phyloP scores from a whole-genome alignment of 2,329 filamentous ascomycete genomes.

The Sporothrix brasiliensis region DNA sequence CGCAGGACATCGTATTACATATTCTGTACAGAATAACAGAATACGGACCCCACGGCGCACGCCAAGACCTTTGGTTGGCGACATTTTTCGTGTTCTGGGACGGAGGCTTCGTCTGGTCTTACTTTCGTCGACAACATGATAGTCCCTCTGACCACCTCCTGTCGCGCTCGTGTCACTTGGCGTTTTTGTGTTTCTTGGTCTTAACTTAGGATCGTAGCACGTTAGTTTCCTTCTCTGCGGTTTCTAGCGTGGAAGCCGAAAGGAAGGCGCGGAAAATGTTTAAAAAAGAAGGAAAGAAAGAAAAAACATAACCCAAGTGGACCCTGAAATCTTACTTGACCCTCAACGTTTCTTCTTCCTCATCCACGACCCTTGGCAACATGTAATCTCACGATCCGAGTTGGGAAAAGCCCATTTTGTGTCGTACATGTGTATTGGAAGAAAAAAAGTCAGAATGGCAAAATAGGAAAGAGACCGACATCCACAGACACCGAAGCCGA shows the following conservation, averaged over 20 bases:
- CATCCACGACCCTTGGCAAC: not conserved
- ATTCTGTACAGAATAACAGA: not conserved
- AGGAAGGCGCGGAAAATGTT: not conserved
- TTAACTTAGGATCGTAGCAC: conserved; percentile 7
- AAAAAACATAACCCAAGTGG: not conserved
- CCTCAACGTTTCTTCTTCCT: not conserved
- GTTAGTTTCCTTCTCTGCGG: conserved; percentile 31
- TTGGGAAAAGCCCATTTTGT: not conserved
- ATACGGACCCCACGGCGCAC: not conserved
- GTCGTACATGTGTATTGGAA: not conserved
- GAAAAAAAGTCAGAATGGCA: not conserved
- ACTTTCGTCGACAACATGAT: not conserved
- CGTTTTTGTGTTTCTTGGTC: not conserved
- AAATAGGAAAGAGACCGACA: conserved; percentile 12
- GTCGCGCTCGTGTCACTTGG: conserved; percentile 6
- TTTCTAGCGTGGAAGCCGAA: conserved; percentile 32
- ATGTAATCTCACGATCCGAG: conserved; percentile 9
- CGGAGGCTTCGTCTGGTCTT: not conserved
- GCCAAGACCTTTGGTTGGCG: conserved; percentile 8
- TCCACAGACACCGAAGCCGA: not conserved
- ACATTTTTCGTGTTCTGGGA: conserved; percentile 3
- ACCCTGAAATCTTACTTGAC: not conserved
- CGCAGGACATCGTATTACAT: not conserved
- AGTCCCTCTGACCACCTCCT: not conserved
- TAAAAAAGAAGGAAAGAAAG: not conserved